These are phyloP conservation scores for Gaeumannomyces tritici DNA, from an alignment of 2,329 filamentous ascomycete species.

Conservation along the genomic window DNA sequence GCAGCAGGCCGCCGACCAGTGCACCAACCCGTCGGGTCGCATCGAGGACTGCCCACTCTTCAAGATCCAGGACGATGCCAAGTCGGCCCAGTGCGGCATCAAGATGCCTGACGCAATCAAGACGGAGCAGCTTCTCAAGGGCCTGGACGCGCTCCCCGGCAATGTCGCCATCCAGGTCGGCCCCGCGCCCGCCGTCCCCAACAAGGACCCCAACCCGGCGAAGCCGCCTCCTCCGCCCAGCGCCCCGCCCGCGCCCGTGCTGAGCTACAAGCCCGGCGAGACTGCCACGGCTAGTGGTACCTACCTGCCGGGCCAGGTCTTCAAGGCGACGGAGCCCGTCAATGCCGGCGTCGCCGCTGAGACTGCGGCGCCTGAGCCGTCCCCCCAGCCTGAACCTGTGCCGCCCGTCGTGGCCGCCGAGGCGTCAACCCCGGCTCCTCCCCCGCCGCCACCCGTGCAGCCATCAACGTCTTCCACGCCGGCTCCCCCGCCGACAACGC, in stretches of 20 bases:
- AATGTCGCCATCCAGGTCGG: slow-evolving; percentile 35
- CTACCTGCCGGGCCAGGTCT: slow-evolving; percentile 31
- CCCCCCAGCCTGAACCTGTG: too few species aligned
- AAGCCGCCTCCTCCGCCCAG: slow-evolving; percentile 10
- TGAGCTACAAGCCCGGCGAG: slow-evolving; percentile 26
- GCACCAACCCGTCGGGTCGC: slow-evolving; percentile 60
- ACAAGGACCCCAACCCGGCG: neutral
- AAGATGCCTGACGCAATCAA: slow-evolving; percentile 33
- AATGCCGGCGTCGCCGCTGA: slow-evolving; percentile 8
- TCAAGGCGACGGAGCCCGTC: slow-evolving; percentile 12
- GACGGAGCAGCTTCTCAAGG: slow-evolving; percentile 29
- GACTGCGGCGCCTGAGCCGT: slow-evolving; percentile 5
- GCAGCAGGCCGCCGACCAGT: slow-evolving; percentile 61
- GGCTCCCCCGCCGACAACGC: slow-evolving; percentile 11
- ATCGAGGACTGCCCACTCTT: slow-evolving; percentile 72
- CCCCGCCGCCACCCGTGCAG: too few species aligned
- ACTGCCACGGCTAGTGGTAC: slow-evolving; percentile 18
- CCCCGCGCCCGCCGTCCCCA: slow-evolving; percentile 14
- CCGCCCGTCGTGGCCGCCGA: neutral
- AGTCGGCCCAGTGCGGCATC: slow-evolving; percentile 52
- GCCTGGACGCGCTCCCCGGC: slow-evolving; percentile 54
- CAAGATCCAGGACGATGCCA: slow-evolving; percentile 48
- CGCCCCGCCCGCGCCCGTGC: slow-evolving; percentile 16
- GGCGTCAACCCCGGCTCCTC: slow-evolving; percentile 10
- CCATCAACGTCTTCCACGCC: slow-evolving; percentile 7